A percentile compares a stretch with the other conserved stretches of the same genome.
Conservation (phyloP, 352 stramenopile species). For the Phytopythium kandeliae region DNA sequence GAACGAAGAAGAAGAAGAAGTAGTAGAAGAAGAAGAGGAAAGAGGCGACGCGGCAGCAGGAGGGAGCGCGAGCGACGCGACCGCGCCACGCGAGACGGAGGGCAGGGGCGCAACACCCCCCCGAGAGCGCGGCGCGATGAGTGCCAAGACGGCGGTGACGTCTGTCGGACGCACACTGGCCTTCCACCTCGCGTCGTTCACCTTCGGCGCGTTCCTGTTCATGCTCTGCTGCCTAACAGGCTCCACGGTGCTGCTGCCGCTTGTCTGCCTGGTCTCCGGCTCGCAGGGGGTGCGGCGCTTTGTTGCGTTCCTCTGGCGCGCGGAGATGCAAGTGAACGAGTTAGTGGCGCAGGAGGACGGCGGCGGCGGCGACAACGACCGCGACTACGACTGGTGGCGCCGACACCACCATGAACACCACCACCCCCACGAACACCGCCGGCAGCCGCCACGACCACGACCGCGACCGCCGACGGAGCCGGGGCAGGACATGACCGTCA, state of each 20-base stretch:
- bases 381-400: conserved; percentile 2
- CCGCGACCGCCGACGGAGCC: neutral
- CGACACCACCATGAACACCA: neutral
- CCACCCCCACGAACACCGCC: too few relatives aligned
- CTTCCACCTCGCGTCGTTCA: conserved; percentile 49
- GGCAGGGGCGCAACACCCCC: neutral
- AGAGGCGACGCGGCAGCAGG: neutral
- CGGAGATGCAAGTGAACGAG: conserved; percentile 47
- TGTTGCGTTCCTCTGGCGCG: conserved; percentile 48
- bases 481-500: conserved; percentile 36
- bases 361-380: conserved; percentile 7
- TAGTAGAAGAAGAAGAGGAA: too few relatives aligned
- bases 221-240: conserved; percentile 32
- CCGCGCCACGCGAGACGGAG: neutral
- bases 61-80: neutral
- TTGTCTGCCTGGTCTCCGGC: conserved; percentile 44
- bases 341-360: conserved; percentile 13
- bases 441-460: too few relatives aligned
- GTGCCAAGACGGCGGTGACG: conserved; percentile 16
- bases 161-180: conserved; percentile 33
- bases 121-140: conserved; percentile 12
- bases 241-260: conserved; percentile 26
- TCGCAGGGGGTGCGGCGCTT: conserved; percentile 33
- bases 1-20: neutral
- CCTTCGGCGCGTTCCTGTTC: conserved; percentile 32